Conservation (phyloP, 192 early-diverging fungal species). For the Backusella tuberculispora region DNA sequence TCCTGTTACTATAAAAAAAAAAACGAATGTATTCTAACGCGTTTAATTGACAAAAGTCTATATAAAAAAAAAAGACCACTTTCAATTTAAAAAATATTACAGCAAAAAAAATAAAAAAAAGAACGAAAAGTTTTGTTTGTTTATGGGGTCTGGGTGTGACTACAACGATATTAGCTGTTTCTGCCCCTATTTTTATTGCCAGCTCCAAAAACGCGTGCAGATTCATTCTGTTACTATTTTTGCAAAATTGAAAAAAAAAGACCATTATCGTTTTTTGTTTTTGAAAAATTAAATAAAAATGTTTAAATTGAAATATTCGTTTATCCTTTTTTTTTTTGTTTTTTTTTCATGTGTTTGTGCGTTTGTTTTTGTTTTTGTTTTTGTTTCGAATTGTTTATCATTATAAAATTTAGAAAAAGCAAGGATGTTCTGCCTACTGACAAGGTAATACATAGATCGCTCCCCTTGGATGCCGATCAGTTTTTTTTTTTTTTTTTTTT, state of each 20-base stretch:
- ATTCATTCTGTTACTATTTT: slow-evolving; percentile 11
- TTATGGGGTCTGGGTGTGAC: not conserved
- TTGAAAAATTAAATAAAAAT: not conserved
- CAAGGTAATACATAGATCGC: slow-evolving; percentile 55
- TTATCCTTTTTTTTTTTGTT: not conserved
- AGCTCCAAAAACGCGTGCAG: not conserved
- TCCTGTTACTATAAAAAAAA: too few relatives aligned
- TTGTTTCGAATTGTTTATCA: slow-evolving; percentile 8
- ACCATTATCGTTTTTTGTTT: not conserved
- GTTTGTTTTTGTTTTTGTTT: slow-evolving; percentile 10
- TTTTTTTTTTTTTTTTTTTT: slow-evolving; percentile 15
- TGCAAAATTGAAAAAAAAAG: not conserved
- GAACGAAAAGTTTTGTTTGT: not conserved
- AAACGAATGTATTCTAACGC: not conserved
- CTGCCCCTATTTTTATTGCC: not conserved
- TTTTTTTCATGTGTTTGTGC: not conserved
- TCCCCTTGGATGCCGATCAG: not conserved
- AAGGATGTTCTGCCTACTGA: not conserved
- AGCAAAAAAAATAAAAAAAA: not conserved
- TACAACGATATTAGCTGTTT: not conserved
- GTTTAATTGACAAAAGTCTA: not conserved
- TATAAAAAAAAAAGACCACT: not conserved
- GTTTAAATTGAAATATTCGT: not conserved
- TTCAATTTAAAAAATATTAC: not conserved
- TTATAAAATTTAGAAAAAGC: slow-evolving; percentile 1